Evolutionary conservation across 192 early-diverging fungal genomes (phyloP).

Genomic region (Coemansia sp.): DNA sequence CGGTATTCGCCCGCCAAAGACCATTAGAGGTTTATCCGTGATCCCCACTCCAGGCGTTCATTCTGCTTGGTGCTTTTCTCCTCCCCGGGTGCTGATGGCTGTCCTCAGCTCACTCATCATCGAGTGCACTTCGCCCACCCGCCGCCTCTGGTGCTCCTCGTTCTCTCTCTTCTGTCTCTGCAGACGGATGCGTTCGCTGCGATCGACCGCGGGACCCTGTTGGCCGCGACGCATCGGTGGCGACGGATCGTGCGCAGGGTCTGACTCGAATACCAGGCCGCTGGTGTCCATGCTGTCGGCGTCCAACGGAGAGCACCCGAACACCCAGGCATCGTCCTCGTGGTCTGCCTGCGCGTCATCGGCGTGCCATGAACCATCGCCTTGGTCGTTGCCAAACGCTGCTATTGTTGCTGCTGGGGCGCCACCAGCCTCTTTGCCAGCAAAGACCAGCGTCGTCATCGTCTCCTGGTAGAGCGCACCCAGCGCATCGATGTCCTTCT

Average conservation of each 20-base stretch:
- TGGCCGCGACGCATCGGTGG: background rate
- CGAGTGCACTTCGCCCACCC: conserved; percentile 20
- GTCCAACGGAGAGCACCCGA: conserved; percentile 27
- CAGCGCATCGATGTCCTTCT: conserved; percentile 39
- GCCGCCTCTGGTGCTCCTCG: conserved; percentile 17
- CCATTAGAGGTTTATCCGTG: background rate
- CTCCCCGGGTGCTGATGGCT: conserved; percentile 29
- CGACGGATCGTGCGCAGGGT: conserved; percentile 4
- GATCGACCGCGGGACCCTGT: conserved; percentile 16
- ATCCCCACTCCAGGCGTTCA: background rate
- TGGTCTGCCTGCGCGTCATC: background rate
- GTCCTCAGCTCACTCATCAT: conserved; percentile 46
- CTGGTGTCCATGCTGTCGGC: conserved; percentile 23
- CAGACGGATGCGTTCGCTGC: conserved; percentile 43
- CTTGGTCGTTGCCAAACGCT: background rate
- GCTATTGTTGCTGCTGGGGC: background rate
- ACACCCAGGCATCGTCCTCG: conserved; percentile 17
- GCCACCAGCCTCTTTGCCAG: background rate
- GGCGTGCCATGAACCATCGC: background rate
- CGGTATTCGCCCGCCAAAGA: background rate
- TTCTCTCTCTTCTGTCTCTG: conserved; percentile 27
- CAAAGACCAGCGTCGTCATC: conserved; percentile 16
- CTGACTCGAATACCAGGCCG: conserved; percentile 36
- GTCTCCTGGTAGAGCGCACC: conserved; percentile 30
- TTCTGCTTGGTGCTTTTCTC: conserved; percentile 1